These are phyloP conservation scores for Colletotrichum eremochloae DNA, from an alignment of 2,329 filamentous ascomycete genomes.

Conservation along the genomic window DNA sequence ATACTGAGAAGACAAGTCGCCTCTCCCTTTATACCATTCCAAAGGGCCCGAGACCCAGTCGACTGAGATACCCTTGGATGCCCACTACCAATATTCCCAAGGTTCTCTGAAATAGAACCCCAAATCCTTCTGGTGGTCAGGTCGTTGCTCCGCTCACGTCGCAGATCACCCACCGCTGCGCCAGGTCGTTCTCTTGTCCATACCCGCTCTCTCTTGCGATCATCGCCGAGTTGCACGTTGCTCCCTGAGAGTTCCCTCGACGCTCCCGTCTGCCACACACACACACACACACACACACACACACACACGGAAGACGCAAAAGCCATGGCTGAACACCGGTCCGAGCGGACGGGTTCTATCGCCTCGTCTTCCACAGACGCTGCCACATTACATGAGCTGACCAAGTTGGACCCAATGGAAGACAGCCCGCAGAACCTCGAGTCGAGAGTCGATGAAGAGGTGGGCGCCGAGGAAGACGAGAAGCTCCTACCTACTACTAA, in stretches of 20 bases:
- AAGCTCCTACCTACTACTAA: conserved; percentile 54
- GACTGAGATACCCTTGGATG: conserved; percentile 26
- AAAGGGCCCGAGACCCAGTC: conserved; percentile 8
- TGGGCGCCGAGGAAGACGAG: conserved; percentile 56
- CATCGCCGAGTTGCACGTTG: background rate
- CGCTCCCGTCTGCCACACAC: background rate
- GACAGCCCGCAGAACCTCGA: conserved; percentile 50
- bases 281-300: conserved; percentile 15
- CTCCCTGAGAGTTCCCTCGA: background rate
- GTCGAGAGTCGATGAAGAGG: conserved; percentile 53
- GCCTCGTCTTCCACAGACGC: conserved; percentile 53
- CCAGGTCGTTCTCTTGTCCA: conserved; percentile 1
- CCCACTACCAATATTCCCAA: background rate
- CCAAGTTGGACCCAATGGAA: conserved; percentile 51
- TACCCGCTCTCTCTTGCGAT: background rate
- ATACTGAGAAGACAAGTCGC: conserved; percentile 23
- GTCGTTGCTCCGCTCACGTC: background rate
- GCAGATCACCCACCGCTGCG: conserved; percentile 3
- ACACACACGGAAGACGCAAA: conserved; percentile 17
- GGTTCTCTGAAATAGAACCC: conserved; percentile 38
- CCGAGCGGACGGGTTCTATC: conserved; percentile 49
- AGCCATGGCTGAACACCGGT: conserved; percentile 45
- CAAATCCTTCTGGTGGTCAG: conserved; percentile 5
- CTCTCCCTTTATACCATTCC: conserved; percentile 40
- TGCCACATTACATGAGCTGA: conserved; percentile 51